These are phyloP conservation scores for Talaromyces ruber DNA, from an alignment of 495 filamentous ascomycete species.

Conservation along the genomic window DNA sequence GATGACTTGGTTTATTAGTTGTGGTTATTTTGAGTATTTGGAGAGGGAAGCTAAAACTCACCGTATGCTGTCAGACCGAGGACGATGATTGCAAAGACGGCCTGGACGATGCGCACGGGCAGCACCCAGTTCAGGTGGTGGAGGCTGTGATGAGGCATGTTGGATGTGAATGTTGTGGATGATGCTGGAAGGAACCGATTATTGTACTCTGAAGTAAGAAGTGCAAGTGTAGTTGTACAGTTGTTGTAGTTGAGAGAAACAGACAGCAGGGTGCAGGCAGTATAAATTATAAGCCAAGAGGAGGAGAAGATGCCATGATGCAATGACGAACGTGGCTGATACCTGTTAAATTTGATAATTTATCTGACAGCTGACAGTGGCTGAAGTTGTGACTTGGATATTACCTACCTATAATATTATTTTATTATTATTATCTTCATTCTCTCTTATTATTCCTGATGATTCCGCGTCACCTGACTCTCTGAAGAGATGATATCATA, in stretches of 20 bases:
- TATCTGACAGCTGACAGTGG: not conserved
- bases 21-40: not conserved
- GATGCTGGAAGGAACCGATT: not conserved
- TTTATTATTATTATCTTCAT: not conserved
- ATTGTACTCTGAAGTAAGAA: not conserved
- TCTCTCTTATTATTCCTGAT: not conserved
- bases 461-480: not conserved
- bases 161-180: not conserved
- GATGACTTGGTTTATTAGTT: not conserved
- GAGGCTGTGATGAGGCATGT: slow-evolving; percentile 3
- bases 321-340: slow-evolving; percentile 3
- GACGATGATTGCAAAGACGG: slow-evolving; percentile 59
- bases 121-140: slow-evolving; percentile 37
- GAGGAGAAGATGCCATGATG: not conserved
- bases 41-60: slow-evolving; percentile 37
- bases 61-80: slow-evolving; percentile 66
- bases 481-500: not conserved
- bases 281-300: not conserved
- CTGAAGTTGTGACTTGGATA: not conserved
- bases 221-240: not conserved
- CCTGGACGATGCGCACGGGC: slow-evolving; percentile 55
- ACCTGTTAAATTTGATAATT: not conserved
- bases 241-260: not conserved
- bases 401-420: not conserved
- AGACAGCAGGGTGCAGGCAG: not conserved